Evolutionary conservation across 2,329 filamentous ascomycete species (phyloP), one percentile per base, ranked within the genome.

Genomic region (Epichloe bromicola): DNA sequence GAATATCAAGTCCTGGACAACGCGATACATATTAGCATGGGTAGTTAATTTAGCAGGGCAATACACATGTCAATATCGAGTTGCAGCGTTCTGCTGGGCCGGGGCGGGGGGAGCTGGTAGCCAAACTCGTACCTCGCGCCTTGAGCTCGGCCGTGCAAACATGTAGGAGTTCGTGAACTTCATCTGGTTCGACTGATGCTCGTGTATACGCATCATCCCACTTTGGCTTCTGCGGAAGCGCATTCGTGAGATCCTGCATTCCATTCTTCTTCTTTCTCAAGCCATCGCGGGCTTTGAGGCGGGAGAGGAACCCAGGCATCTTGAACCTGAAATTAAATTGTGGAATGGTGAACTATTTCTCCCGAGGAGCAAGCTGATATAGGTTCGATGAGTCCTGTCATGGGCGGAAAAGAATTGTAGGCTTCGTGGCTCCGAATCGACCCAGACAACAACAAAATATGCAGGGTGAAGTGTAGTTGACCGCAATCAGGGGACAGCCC

Each of bases 81-180:
- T 17, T n/a, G 43, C 12, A 37, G 37, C 39, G 30, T 23, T 33
- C 14, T 7, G 7, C 8, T 23, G 5, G 20, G 23, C 19, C 19
- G 4, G 23, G 23, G 23, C 5, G 2, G 23, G 19, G n/a, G 5
- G 8, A 17, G 44, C 37, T 20, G 37, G 26, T 7, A 17, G 26
- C 37, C 30, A 57, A 56, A 54, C 8, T 69, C 80, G 60, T 81
- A 95, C 91, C 91, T 86, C 90, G 80, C 54, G 86, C 85, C 72
- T 97, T 98, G 67, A 98, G 79, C 71, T 98, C 93, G 51, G 83
- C 77, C 11, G 90, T 94, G 71, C 89, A 96, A 58, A 83, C 81
- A 64, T 83, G 79, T 48, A 97, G 74, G 55, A 98, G 72, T 63
- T 95, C 89, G 61, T 90, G 84, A 46, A 98, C 83, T 70, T 98